A percentile compares a stretch with the other conserved stretches of the same genome.
Conservation (phyloP, 169 alveolate species). For the Cryptosporidium sp. region DNA sequence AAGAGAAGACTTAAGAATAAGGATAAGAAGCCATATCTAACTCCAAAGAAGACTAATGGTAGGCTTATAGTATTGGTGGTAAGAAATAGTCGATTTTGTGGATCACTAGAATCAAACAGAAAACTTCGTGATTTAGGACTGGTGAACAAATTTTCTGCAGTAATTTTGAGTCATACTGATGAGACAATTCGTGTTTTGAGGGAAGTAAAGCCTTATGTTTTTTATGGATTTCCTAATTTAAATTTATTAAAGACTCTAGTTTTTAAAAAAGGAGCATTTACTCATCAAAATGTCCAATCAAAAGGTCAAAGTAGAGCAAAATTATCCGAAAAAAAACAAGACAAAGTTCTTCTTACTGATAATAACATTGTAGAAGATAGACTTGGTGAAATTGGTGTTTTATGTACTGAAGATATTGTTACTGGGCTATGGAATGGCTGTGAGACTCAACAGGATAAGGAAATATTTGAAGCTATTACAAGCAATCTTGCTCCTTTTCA, state of each 20-base stretch:
- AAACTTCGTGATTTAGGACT: constrained; percentile 31
- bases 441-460: constrained; percentile 30
- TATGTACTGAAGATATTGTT: constrained; percentile 83
- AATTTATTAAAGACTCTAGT: constrained; percentile 32
- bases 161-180: constrained; percentile 34
- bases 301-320: neutral
- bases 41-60: constrained; percentile 63
- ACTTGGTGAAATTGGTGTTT: constrained; percentile 79
- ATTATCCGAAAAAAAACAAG: neutral
- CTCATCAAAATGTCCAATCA: neutral
- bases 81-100: constrained; percentile 60
- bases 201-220: constrained; percentile 56
- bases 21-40: constrained; percentile 59
- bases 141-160: constrained; percentile 38
- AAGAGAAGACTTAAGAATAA: constrained; percentile 51
- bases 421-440: constrained; percentile 76
- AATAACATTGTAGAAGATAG: constrained; percentile 81
- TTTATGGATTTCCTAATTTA: constrained; percentile 65
- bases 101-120: constrained; percentile 45
- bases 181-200: constrained; percentile 41
- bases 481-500: constrained; percentile 70
- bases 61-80: constrained; percentile 60
- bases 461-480: constrained; percentile 20
- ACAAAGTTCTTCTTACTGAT: constrained; percentile 79
- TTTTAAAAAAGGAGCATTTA: constrained; percentile 57